These are phyloP conservation scores for Eleusine coracana DNA, from an alignment of 176 grass and related monocot genomes.

Conservation along the genomic window DNA sequence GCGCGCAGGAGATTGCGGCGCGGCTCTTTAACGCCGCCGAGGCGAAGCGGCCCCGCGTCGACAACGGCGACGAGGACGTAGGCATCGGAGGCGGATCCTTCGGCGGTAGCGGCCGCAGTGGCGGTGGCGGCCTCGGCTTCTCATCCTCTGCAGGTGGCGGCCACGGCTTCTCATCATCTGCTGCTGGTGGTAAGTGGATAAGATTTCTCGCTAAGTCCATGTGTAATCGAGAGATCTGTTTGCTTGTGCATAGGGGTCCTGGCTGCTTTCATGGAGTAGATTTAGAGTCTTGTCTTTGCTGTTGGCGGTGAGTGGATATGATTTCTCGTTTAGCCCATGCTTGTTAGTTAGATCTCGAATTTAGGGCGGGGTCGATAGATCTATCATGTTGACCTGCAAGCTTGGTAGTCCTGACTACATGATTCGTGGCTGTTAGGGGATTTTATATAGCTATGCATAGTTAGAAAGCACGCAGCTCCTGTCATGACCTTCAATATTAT, in stretches of 20 bases:
- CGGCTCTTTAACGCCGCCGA: constrained; percentile 90
- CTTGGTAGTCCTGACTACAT: background rate
- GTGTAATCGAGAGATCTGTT: constrained; percentile 26
- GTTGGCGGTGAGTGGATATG: background rate
- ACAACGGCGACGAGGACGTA: constrained; percentile 57
- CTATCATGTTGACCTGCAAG: background rate
- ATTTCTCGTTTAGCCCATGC: background rate
- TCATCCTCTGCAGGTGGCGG: constrained; percentile 29
- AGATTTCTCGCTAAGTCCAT: background rate
- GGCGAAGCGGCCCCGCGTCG: constrained; percentile 84
- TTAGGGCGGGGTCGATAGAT: background rate
- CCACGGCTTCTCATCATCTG: constrained; percentile 2
- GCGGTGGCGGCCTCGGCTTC: constrained; percentile 41
- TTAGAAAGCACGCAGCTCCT: background rate
- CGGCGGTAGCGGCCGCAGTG: constrained; percentile 21
- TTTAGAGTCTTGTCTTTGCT: background rate
- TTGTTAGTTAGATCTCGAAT: background rate
- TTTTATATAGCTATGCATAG: background rate
- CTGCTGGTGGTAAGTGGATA: constrained; percentile 33
- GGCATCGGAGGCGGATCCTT: constrained; percentile 39
- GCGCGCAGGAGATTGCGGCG: constrained; percentile 90
- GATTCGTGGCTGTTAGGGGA: background rate
- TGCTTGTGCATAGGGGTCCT: background rate
- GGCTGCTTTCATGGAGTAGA: background rate
- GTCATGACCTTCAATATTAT: background rate